Evolutionary conservation across 2,329 filamentous ascomycete species (phyloP), one percentile per base, ranked within the genome.

Genomic region (Alternaria ventricosa): DNA sequence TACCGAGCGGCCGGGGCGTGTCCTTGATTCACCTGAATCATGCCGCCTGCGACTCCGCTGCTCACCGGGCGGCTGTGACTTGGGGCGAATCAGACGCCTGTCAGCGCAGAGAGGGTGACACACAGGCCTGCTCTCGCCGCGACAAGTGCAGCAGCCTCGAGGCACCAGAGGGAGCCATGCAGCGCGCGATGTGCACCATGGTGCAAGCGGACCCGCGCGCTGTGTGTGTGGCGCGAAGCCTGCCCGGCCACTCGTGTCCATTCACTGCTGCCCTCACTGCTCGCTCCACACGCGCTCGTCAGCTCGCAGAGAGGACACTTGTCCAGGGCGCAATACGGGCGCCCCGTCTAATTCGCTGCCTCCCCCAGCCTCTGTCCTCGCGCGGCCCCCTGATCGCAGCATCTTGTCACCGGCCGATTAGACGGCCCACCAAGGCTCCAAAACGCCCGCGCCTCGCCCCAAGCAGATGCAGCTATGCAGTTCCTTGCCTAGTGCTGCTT

Each of bases 71-170:
- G 72, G 66, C 71, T 72, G 71, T 67, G 64, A 27, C 15, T 44
- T 36, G 25, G 47, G 57, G 57, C 70, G 64, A 73, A 74, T 72
- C 65, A 72, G 54, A 49, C 6, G 57, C 25, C 59, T 30, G 65
- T 66, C 65, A 66, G 66, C 66, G 49, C 45, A 58, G 50, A 25
- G 61, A 64, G 43, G 51, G 71, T 73, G 68, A 73, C 73, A 72
- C 73, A 75, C 70, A 47, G 55, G 43, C 66, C 62, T 63, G 69
- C 66, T 68, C 70, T 71, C 71, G 72, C 75, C 63, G 72, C 71
- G 67, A 70, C 65, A 68, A 69, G 60, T 72, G 71, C 70, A 73
- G 70, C 73, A 74, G 68, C 68, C 66, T 74, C 64, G 69, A 74
- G 63, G 64, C 65, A 65, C 70, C 64, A 65, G 49, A 23, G 56